phyloP scores from a whole-genome alignment of 495 filamentous ascomycete genomes.

The Lasiosphaeria miniovina region DNA sequence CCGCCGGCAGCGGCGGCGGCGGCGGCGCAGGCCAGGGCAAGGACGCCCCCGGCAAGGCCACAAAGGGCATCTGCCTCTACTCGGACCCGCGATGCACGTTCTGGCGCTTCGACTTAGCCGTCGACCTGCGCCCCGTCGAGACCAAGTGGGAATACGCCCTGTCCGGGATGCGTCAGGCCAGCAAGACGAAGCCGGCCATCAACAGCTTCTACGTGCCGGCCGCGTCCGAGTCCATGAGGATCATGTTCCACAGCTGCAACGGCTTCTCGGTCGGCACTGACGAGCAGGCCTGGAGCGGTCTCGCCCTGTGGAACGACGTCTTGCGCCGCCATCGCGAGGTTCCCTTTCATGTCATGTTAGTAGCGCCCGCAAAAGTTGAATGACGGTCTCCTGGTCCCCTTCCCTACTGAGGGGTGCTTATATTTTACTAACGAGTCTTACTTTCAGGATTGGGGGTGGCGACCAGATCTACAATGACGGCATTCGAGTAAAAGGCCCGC shows the following conservation, averaged over 20 bases:
- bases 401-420: too few species aligned
- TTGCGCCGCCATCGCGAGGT: conserved; percentile 63
- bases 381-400: not conserved
- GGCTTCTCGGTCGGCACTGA: conserved; percentile 93
- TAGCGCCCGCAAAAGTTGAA: not conserved
- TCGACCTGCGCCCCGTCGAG: conserved; percentile 54
- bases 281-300: conserved; percentile 77
- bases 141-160: conserved; percentile 60
- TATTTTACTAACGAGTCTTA: not conserved
- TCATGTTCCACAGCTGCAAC: conserved; percentile 96
- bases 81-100: conserved; percentile 74
- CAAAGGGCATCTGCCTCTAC: conserved; percentile 64
- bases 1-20: conserved; percentile 13
- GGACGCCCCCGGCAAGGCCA: conserved; percentile 2
- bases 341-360: conserved; percentile 81
- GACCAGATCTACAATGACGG: conserved; percentile 96
- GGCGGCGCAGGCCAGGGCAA: not conserved
- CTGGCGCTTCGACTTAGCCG: conserved; percentile 70
- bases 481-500: conserved; percentile 75
- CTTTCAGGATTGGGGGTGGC: conserved; percentile 71
- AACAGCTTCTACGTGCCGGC: conserved; percentile 74
- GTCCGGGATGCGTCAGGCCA: conserved; percentile 43
- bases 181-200: conserved; percentile 43
- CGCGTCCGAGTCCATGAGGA: conserved; percentile 78
- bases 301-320: conserved; percentile 88